Conservation (phyloP, 345 rosid species). For the Linum usitatissimum region DNA sequence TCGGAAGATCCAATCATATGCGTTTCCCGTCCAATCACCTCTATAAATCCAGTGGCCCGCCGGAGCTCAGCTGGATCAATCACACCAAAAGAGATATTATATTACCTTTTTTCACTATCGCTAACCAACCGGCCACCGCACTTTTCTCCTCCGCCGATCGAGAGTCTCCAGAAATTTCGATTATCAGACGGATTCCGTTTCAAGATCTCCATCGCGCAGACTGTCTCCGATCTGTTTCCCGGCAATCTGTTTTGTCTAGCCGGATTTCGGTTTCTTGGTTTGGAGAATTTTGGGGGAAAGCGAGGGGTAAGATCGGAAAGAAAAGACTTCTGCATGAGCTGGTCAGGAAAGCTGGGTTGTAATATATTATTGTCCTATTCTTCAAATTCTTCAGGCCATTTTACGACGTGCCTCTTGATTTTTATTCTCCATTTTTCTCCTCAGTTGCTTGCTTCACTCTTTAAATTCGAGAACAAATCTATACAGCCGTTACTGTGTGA, state of each 20-base stretch:
- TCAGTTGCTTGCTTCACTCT: slow-evolving; percentile 43
- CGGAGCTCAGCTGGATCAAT: too few relatives aligned
- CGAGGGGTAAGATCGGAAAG: slow-evolving; percentile 12
- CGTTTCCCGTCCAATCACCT: too few relatives aligned
- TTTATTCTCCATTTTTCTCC: slow-evolving; percentile 81
- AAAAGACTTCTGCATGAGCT: slow-evolving; percentile 73
- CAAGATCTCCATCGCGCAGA: too few relatives aligned
- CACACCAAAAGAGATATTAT: too few relatives aligned
- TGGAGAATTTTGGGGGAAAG: not conserved
- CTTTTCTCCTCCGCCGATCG: too few relatives aligned
- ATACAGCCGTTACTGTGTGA: slow-evolving; percentile 32
- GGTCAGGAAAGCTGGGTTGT: slow-evolving; percentile 66
- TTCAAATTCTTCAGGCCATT: slow-evolving; percentile 59
- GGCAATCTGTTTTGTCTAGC: not conserved
- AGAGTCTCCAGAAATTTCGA: too few relatives aligned
- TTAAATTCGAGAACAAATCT: slow-evolving; percentile 37
- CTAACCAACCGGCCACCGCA: too few relatives aligned
- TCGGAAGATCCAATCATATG: too few relatives aligned
- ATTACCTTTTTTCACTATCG: too few relatives aligned
- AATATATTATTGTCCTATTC: slow-evolving; percentile 29
- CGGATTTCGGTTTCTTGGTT: not conserved
- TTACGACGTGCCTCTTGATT: slow-evolving; percentile 64
- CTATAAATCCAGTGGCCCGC: too few relatives aligned
- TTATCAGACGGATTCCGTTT: too few relatives aligned
- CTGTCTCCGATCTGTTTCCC: too few relatives aligned